Base-by-base conservation (phyloP, 1,284 basidiomycete genomes). In the Crepidotus sp. region DNA sequence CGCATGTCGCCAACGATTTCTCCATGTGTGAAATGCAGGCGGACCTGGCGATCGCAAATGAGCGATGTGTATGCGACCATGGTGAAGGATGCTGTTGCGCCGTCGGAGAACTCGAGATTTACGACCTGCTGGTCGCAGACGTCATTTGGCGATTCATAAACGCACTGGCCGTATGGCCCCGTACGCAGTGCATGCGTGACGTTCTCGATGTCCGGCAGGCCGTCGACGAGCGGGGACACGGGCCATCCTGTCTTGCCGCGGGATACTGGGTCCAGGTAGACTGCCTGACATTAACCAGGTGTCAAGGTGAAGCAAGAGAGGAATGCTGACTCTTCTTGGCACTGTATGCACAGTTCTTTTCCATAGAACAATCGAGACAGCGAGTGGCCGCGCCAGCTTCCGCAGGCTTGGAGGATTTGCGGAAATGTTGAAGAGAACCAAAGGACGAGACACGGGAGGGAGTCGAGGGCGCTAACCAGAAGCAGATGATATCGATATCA, bases 1-100 rank as follows among this genome's bases (percentile, higher is more conserved):
- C 52, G 62, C 85, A 88, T 88, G 61, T 92, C 76, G 14, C 89
- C 89, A 15, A 90, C 69, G 47, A 92, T 79, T 63, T 92, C 88
- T 11, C 87, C 87, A 48, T 84, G 73, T 1, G 80, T 80, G 54
- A 89, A 89, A 59, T 90, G 85, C 57, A 90, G 66, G 18, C 83
- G 73, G 2, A 83, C 82, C 57, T 84, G 77, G 21, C 87, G 80
- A 21, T 81, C 71, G 59, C 87, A 89, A 42, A 88, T 74, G 32
- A 75, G 65, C 30, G 72, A 67, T 0, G 81, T 83, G 55, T 74
- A 83, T 1, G 84, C 85, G 40, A 86, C 73, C 85, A 91, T 89
- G 14, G 86, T 89, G 61, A 91, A 84, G 0, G 80, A 83, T 2
- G 74, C 83, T 0, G 87, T 90, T 15, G 75, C 69, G 15, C 85